Percentiles rank a stretch among this genome's conserved stretches.
Conservation (phyloP, 2,329 filamentous ascomycete genomes). For the Phyllosticta ampelicida region DNA sequence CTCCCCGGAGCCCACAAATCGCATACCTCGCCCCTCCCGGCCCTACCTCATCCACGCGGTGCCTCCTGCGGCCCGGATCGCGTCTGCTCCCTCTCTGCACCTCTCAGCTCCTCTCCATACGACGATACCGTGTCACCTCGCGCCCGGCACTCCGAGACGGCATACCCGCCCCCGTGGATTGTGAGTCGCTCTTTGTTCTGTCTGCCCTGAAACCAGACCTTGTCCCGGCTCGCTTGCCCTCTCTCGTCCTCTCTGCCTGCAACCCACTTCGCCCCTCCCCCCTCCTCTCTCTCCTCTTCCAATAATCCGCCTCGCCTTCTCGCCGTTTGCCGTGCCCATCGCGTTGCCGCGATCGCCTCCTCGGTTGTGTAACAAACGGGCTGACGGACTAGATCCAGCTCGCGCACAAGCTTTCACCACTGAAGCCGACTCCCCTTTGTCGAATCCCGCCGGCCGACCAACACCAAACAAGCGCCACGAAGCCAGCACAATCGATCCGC, state of each 20-base stretch:
- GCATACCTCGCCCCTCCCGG: background rate
- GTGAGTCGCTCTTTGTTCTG: slow-evolving; percentile 11
- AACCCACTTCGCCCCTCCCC: background rate
- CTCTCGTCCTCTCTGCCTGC: background rate
- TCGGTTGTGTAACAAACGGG: slow-evolving; percentile 9
- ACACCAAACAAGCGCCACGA: slow-evolving; percentile 8
- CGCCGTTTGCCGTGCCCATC: slow-evolving; percentile 8
- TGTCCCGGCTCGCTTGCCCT: background rate
- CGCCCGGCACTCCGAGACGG: slow-evolving; percentile 10
- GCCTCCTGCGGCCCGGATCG: slow-evolving; percentile 2
- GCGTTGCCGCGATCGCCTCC: slow-evolving; percentile 8
- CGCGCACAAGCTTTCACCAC: slow-evolving; percentile 9
- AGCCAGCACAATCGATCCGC: slow-evolving; percentile 6
- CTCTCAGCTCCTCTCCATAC: background rate
- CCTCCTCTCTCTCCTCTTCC: slow-evolving; percentile 3
- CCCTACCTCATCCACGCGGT: background rate
- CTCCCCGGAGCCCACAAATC: background rate
- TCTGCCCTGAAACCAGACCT: slow-evolving; percentile 10
- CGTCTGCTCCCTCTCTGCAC: background rate
- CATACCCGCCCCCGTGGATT: slow-evolving; percentile 5
- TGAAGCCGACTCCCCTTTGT: slow-evolving; percentile 7
- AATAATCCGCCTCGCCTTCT: background rate
- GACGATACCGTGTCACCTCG: slow-evolving; percentile 4
- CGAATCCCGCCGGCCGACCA: slow-evolving; percentile 9
- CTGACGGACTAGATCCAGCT: slow-evolving; percentile 9